Conservation (phyloP, 176 grass and related monocot species). For the Eragrostis curvula region DNA sequence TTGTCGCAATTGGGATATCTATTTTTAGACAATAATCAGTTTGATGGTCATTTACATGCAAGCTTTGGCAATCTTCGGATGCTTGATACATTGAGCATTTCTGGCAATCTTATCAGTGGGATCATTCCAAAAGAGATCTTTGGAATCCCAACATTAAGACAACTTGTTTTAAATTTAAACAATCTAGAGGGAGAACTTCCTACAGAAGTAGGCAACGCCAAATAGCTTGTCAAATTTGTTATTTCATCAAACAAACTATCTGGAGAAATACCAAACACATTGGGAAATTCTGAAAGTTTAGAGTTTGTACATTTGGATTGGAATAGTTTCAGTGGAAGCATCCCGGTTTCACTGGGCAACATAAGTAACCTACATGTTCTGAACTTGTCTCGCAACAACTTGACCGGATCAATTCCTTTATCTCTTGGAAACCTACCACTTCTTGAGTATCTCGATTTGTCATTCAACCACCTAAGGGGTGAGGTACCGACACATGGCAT, state of each 20-base stretch:
- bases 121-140: neutral
- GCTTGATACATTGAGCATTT: neutral
- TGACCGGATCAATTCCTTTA: constrained; percentile 21
- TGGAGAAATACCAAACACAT: constrained; percentile 27
- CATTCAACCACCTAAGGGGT: constrained; percentile 24
- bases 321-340: constrained; percentile 32
- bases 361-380: neutral
- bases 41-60: neutral
- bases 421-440: neutral
- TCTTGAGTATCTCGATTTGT: constrained; percentile 16
- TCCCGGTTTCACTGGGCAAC: constrained; percentile 15
- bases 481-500: constrained; percentile 28
- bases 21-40: neutral
- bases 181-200: neutral
- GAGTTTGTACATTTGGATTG: neutral
- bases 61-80: neutral
- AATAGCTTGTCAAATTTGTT: neutral
- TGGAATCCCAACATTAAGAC: neutral
- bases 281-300: constrained; percentile 39
- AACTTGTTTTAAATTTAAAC: neutral
- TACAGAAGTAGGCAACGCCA: neutral
- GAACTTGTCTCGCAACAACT: constrained; percentile 37
- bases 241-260: constrained; percentile 30
- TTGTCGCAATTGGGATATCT: neutral
- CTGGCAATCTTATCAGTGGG: constrained; percentile 17